phyloP scores from a whole-genome alignment of 768 basidiomycete species.

The Lactarius tabidus region DNA sequence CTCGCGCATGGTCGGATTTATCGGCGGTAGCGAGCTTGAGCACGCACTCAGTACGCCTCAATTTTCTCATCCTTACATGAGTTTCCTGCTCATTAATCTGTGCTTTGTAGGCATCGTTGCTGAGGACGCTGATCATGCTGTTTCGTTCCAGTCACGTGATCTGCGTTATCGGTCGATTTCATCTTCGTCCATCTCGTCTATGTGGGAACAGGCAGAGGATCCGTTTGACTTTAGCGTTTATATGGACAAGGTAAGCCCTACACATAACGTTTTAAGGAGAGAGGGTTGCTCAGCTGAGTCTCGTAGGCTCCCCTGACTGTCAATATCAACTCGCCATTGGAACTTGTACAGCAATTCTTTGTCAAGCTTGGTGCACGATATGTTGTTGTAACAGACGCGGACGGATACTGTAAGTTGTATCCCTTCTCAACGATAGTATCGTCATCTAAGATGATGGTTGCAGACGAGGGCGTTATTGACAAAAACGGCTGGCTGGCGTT shows the following conservation, averaged over 20 bases:
- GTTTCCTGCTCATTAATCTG: neutral
- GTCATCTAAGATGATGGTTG: neutral
- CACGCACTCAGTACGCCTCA: slow-evolving; percentile 72
- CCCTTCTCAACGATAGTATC: neutral
- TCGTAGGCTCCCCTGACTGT: slow-evolving; percentile 81
- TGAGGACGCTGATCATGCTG: slow-evolving; percentile 59
- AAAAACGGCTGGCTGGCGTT: slow-evolving; percentile 95
- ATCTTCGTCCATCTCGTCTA: slow-evolving; percentile 59
- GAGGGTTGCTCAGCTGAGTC: neutral
- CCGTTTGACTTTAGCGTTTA: slow-evolving; percentile 81
- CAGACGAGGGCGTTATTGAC: slow-evolving; percentile 88
- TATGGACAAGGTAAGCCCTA: slow-evolving; percentile 70
- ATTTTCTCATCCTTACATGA: neutral
- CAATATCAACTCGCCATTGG: slow-evolving; percentile 79
- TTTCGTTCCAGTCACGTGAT: slow-evolving; percentile 57
- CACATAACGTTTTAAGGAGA: slow-evolving; percentile 2
- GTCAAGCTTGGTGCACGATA: slow-evolving; percentile 91
- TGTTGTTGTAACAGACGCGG: slow-evolving; percentile 75
- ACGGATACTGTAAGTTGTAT: slow-evolving; percentile 67
- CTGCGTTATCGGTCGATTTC: slow-evolving; percentile 35
- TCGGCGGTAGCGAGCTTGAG: slow-evolving; percentile 89
- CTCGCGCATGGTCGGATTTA: slow-evolving; percentile 78
- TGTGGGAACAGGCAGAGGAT: slow-evolving; percentile 41
- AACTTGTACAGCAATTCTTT: slow-evolving; percentile 91
- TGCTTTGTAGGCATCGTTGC: slow-evolving; percentile 59